These are phyloP conservation scores for Saccharomycopsis fibuligera DNA, from an alignment of 805 yeast species.

Conservation along the genomic window DNA sequence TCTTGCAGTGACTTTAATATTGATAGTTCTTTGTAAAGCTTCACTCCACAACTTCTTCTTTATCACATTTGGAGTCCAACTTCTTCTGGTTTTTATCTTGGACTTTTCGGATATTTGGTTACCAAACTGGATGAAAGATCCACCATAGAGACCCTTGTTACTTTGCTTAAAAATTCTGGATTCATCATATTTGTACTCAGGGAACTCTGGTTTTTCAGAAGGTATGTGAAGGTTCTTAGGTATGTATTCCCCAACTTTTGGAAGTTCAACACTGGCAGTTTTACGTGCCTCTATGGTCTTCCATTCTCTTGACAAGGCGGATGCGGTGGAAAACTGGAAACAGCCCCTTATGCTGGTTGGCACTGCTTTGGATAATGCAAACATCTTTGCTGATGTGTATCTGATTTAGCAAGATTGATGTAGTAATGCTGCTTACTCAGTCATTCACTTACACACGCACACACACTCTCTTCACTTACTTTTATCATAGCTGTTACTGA, in stretches of 20 bases:
- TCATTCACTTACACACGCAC: too few species aligned
- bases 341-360: too few species aligned
- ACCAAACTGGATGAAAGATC: constrained; percentile 71
- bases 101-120: constrained; percentile 71
- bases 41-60: constrained; percentile 80
- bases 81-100: constrained; percentile 62
- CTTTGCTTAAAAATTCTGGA: constrained; percentile 74
- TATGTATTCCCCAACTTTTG: constrained; percentile 47
- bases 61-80: constrained; percentile 78
- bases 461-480: too few species aligned
- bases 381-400: too few species aligned
- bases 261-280: constrained; percentile 37
- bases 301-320: constrained; percentile 29
- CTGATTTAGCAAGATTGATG: too few species aligned
- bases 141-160: constrained; percentile 87
- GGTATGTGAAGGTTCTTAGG: constrained; percentile 40
- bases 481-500: too few species aligned
- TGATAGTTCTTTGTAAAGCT: constrained; percentile 49
- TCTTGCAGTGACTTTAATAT: constrained; percentile 63
- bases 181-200: constrained; percentile 75
- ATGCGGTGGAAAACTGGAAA: constrained; percentile 19
- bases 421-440: neutral
- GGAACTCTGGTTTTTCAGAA: constrained; percentile 37
- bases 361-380: too few species aligned
- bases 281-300: constrained; percentile 43